These are phyloP conservation scores for Ampelomyces quisqualis DNA, from an alignment of 2,329 filamentous ascomycete genomes.

Conservation along the genomic window DNA sequence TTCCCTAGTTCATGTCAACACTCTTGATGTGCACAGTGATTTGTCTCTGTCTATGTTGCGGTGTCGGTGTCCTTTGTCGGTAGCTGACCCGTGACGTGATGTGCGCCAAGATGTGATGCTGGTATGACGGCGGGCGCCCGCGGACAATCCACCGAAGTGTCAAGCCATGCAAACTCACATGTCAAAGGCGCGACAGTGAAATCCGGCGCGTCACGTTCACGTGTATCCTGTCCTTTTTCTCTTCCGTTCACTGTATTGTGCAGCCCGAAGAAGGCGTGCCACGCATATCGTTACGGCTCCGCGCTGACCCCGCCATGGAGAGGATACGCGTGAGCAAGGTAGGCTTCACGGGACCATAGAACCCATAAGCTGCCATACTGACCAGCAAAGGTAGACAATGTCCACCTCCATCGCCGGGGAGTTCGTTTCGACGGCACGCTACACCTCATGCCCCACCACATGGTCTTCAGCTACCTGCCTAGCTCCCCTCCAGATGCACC, in stretches of 20 bases:
- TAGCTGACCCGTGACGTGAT: too few relatives aligned
- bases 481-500: conserved; percentile 39
- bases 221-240: not conserved
- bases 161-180: conserved; percentile 14
- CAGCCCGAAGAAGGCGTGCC: too few relatives aligned
- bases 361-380: conserved; percentile 11
- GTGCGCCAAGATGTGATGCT: conserved; percentile 19
- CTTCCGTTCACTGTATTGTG: conserved; percentile 6
- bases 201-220: conserved; percentile 1
- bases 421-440: conserved; percentile 60
- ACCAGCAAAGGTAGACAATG: conserved; percentile 58
- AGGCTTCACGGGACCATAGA: not conserved
- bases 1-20: too few relatives aligned
- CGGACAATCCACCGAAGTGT: conserved; percentile 17
- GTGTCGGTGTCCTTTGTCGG: too few relatives aligned
- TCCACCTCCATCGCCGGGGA: conserved; percentile 60
- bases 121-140: conserved; percentile 27
- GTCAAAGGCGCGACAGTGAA: conserved; percentile 7
- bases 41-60: too few relatives aligned
- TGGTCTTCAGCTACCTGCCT: conserved; percentile 63
- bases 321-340: conserved; percentile 52
- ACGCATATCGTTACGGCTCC: too few relatives aligned
- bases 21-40: too few relatives aligned
- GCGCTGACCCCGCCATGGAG: conserved; percentile 39
- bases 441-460: conserved; percentile 63